Percentiles rank a stretch among this genome's conserved stretches.
Conservation (phyloP, 139 green algal species). For the Chlorella vulgaris region DNA sequence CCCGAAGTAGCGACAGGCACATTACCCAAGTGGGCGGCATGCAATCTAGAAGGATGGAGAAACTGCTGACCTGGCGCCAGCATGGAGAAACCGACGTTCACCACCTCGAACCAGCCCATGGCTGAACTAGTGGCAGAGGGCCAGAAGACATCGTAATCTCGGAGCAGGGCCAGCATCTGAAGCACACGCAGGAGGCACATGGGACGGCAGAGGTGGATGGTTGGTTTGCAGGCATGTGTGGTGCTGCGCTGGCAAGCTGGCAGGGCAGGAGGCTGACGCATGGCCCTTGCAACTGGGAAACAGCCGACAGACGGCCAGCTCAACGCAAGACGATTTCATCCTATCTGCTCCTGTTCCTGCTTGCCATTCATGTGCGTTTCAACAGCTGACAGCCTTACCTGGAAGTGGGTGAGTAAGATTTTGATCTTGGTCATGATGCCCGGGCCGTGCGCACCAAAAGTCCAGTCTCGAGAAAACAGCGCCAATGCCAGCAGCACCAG, state of each 20-base stretch:
- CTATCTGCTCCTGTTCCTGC: no score
- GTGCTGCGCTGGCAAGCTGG: background rate
- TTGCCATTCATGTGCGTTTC: no score
- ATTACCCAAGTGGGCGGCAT: background rate
- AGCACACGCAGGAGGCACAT: no score
- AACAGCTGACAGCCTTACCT: no score
- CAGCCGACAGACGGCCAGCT: no score
- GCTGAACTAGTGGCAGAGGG: conserved; percentile 26
- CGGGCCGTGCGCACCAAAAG: conserved; percentile 27
- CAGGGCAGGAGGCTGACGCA: no score
- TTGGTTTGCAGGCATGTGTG: background rate
- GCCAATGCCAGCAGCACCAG: conserved; percentile 16
- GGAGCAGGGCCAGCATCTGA: conserved; percentile 53
- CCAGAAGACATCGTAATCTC: conserved; percentile 53
- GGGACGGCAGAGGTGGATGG: background rate
- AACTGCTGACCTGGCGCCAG: conserved; percentile 13
- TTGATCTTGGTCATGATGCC: conserved; percentile 56
- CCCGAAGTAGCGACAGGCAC: no score
- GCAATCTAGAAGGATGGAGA: background rate
- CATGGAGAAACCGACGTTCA: conserved; percentile 50
- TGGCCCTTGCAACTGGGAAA: no score
- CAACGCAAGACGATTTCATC: no score
- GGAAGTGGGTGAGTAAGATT: conserved; percentile 51
- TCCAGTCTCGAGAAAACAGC: conserved; percentile 40
- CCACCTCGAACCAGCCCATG: conserved; percentile 41